Conservation (phyloP, 257 asterid species). For the Solanum chmielewskii region DNA sequence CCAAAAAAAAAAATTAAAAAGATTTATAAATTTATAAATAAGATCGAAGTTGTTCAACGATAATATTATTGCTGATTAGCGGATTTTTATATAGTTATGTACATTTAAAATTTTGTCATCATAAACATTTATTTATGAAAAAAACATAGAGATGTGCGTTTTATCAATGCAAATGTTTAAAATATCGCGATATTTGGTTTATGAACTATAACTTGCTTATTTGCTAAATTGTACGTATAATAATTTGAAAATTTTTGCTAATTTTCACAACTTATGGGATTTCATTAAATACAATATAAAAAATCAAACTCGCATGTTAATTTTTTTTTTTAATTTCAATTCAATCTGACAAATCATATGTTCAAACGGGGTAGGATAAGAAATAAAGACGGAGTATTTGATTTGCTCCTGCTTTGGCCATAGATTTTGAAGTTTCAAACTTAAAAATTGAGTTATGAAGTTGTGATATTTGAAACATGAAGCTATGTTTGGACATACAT, state of each 20-base stretch:
- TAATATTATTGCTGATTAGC: neutral
- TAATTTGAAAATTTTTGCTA: too few species aligned
- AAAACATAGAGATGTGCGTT: neutral
- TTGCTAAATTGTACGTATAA: neutral
- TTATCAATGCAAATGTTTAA: neutral
- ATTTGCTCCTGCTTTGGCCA: neutral
- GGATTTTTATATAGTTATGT: neutral
- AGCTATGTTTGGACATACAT: neutral
- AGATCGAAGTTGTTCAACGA: too few species aligned
- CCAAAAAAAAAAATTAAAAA: too few species aligned
- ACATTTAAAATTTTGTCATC: neutral
- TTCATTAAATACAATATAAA: too few species aligned
- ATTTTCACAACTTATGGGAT: too few species aligned
- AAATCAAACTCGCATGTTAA: too few species aligned
- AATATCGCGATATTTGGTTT: too few species aligned
- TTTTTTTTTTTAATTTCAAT: too few species aligned
- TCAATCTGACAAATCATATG: neutral
- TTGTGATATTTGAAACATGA: too few species aligned
- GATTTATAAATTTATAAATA: too few species aligned
- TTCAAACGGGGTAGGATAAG: neutral
- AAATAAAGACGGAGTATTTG: neutral
- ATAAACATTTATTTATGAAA: neutral
- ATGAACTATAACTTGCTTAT: too few species aligned
- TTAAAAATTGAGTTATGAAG: too few species aligned
- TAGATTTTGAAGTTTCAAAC: neutral